Evolutionary conservation across 2,329 filamentous ascomycete species (phyloP), one percentile per base, ranked within the genome.

Genomic region (Aspergillus calidoustus): DNA sequence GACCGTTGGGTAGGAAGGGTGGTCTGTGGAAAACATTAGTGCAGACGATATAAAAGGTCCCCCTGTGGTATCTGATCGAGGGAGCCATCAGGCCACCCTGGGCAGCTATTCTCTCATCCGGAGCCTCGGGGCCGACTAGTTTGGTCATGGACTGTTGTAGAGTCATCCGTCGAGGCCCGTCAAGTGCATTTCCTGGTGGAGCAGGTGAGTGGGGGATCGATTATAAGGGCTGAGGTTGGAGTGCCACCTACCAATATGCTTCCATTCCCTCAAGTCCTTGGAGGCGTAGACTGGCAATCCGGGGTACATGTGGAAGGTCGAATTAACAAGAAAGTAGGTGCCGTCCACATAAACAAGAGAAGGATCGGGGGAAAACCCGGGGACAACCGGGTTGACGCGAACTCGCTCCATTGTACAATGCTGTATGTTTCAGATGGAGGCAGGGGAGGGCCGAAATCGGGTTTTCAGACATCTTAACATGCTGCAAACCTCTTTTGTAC

Each of bases 31-130:
- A 23, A 2, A 48, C 54, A 49, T 56, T 56, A 3, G 54, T 56
- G 15, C 54, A 56, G 71, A 74, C 77, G 64, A 77, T 72, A 63
- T 80, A 81, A 62, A 79, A 81, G 0, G 65, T 74, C 3, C 74
- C 78, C 22, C 79, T 68, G 46, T 78, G 74, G 47, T 76, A 74
- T 44, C 80, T 69, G 23, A 82, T 62, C 2, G 78, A 75, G 1
- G 79, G 75, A 0, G 78, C 80, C 64, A 72, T 81, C 22, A 80
- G 72, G 2, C 80, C 79, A 38, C 76, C 55, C 2, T 19, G 9
- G 7, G 53, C 41, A 9, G 30, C 13, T 7, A 47, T 28, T 46
- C n/a, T 47, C 25, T 28, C 25, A 4, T 55, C 23, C 15, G 23
- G 17, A 3, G 53, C 7, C 4, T 9, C n/a, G 9, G 31, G n/a